Conservation (phyloP, 2,329 filamentous ascomycete species). For the Emmonsiellopsis sp. region DNA sequence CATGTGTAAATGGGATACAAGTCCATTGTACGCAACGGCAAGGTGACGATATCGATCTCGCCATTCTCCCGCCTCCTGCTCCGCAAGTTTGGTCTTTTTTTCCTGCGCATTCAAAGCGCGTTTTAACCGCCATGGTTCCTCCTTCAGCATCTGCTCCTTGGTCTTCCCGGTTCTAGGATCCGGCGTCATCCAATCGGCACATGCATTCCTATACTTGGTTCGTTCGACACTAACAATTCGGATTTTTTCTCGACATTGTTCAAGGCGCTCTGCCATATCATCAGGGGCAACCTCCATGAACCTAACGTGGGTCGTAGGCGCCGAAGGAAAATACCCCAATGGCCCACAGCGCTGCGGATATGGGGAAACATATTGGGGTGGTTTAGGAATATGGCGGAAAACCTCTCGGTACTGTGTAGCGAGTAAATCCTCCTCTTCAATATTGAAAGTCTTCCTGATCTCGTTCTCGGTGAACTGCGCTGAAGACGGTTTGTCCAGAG, state of each 20-base stretch:
- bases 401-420: conserved; percentile 16
- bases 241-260: conserved; percentile 15
- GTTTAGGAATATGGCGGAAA: conserved; percentile 12
- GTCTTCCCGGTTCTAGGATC: conserved; percentile 22
- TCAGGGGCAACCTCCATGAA: conserved; percentile 18
- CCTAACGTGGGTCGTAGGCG: conserved; percentile 20
- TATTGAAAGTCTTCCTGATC: conserved; percentile 14
- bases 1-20: not conserved
- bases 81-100: conserved; percentile 16
- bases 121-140: conserved; percentile 9
- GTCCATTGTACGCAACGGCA: conserved; percentile 14
- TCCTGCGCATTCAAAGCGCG: conserved; percentile 18
- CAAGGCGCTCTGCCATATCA: conserved; percentile 15
- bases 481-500: not conserved
- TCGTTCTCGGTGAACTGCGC: not conserved
- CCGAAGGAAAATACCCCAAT: conserved; percentile 22
- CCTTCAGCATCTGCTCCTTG: conserved; percentile 12
- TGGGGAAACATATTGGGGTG: conserved; percentile 21
- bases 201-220: conserved; percentile 18
- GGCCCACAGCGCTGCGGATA: conserved; percentile 19
- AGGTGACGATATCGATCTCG: conserved; percentile 14
- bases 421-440: conserved; percentile 15
- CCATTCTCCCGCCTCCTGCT: conserved; percentile 20
- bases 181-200: conserved; percentile 14
- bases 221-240: conserved; percentile 20